Evolutionary conservation across 495 filamentous ascomycete species (phyloP).

Genomic region (Polyplosphaeria fusca): DNA sequence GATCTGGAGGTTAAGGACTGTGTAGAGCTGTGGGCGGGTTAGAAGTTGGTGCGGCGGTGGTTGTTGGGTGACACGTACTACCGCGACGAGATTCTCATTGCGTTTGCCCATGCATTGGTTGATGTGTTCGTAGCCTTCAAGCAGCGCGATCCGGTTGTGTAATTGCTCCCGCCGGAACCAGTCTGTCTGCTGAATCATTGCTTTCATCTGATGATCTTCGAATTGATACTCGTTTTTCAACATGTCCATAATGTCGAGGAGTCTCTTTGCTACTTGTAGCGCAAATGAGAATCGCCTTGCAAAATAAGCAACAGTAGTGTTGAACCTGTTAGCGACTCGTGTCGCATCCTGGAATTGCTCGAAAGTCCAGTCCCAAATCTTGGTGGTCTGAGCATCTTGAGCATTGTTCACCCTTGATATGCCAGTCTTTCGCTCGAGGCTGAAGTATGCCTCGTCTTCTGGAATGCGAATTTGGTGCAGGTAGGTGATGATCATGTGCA

Average conservation of each 20-base stretch:
- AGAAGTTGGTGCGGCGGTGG: not conserved
- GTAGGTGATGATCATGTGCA: slow-evolving; percentile 1
- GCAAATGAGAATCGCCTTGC: slow-evolving; percentile 6
- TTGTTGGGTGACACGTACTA: not conserved
- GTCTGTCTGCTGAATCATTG: not conserved
- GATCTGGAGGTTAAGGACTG: slow-evolving; percentile 6
- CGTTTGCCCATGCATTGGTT: slow-evolving; percentile 8
- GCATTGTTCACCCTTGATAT: not conserved
- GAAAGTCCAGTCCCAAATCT: slow-evolving; percentile 7
- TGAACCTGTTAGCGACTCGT: not conserved
- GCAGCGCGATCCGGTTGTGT: not conserved
- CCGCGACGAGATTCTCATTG: slow-evolving; percentile 4
- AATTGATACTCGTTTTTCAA: not conserved
- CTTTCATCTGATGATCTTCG: not conserved
- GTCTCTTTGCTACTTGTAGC: not conserved
- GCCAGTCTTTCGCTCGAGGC: not conserved
- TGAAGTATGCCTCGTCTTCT: slow-evolving; percentile 3
- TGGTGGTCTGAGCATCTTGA: too few relatives aligned
- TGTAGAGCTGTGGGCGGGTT: slow-evolving; percentile 6
- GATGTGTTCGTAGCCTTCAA: not conserved
- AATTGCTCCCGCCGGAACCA: slow-evolving; percentile 1
- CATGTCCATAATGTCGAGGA: not conserved
- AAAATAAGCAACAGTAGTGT: slow-evolving; percentile 4
- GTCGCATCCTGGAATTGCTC: not conserved
- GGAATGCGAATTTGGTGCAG: slow-evolving; percentile 15